Conservation (phyloP, 2,329 filamentous ascomycete species). For the Oidium heveae region DNA sequence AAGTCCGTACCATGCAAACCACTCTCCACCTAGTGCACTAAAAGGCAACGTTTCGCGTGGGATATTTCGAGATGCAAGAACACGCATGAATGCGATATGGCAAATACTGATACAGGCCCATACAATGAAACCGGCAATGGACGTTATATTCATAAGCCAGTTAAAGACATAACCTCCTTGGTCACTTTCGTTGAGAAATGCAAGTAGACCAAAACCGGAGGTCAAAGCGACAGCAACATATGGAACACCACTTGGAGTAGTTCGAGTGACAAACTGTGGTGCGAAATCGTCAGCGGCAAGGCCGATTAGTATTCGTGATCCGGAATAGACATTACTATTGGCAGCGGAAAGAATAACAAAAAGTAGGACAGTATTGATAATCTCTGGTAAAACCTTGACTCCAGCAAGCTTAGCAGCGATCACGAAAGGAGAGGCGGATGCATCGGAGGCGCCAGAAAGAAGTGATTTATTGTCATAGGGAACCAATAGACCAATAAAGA, state of each 20-base stretch:
- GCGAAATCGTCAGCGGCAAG: conserved; percentile 39
- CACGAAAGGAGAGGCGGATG: conserved; percentile 35
- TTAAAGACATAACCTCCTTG: conserved; percentile 36
- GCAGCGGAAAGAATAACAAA: conserved; percentile 49
- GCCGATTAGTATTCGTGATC: conserved; percentile 40
- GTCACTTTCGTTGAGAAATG: conserved; percentile 39
- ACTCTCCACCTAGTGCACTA: conserved; percentile 35
- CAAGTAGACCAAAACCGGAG: conserved; percentile 33
- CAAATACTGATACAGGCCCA: conserved; percentile 42
- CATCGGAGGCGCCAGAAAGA: conserved; percentile 25
- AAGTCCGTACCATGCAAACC: conserved; percentile 36
- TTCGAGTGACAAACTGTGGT: conserved; percentile 30
- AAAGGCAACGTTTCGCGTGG: conserved; percentile 33
- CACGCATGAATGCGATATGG: conserved; percentile 40
- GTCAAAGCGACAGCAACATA: conserved; percentile 31
- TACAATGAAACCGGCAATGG: conserved; percentile 42
- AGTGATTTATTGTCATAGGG: conserved; percentile 33
- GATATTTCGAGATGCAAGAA: conserved; percentile 28
- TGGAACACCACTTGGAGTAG: conserved; percentile 36
- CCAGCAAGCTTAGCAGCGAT: conserved; percentile 35
- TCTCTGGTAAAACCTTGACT: conserved; percentile 34
- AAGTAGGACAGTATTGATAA: conserved; percentile 43
- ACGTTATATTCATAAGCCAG: conserved; percentile 49
- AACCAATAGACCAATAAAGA: conserved; percentile 48
- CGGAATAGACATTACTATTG: conserved; percentile 53